Evolutionary conservation across 2,329 filamentous ascomycete species (phyloP).

Genomic region (Fusarium sp.): DNA sequence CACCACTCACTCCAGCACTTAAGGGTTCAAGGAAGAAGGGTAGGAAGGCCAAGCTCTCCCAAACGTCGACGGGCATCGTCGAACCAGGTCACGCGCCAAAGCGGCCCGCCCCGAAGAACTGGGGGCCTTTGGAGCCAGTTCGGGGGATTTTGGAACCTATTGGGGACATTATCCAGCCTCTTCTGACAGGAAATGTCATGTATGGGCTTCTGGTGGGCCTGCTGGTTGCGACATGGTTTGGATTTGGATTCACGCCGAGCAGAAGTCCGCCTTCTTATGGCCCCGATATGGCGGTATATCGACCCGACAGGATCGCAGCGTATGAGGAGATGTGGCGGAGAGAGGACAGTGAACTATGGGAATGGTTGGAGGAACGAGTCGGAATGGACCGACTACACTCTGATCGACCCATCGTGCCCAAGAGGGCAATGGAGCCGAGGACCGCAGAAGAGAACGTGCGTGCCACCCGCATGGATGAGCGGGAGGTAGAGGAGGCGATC

Average conservation of each 20-base stretch:
- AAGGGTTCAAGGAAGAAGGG: slow-evolving; percentile 72
- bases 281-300: slow-evolving; percentile 46
- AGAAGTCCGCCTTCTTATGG: slow-evolving; percentile 52
- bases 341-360: slow-evolving; percentile 91
- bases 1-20: slow-evolving; percentile 56
- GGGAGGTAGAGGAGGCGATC: slow-evolving; percentile 84
- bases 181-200: slow-evolving; percentile 82
- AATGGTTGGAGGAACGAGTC: slow-evolving; percentile 90
- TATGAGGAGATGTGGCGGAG: slow-evolving; percentile 94
- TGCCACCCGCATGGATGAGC: slow-evolving; percentile 73
- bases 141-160: slow-evolving; percentile 77
- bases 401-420: slow-evolving; percentile 52
- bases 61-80: slow-evolving; percentile 56
- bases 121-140: slow-evolving; percentile 86
- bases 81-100: slow-evolving; percentile 56
- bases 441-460: slow-evolving; percentile 70
- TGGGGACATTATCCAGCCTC: slow-evolving; percentile 73
- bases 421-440: slow-evolving; percentile 64
- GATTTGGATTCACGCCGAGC: slow-evolving; percentile 64
- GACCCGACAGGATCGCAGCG: slow-evolving; percentile 77
- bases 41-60: slow-evolving; percentile 62
- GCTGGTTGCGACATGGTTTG: slow-evolving; percentile 80
- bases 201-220: slow-evolving; percentile 80
- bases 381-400: slow-evolving; percentile 71
- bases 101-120: slow-evolving; percentile 62